Base-by-base conservation (phyloP, 352 stramenopile genomes). In the Globisporangium recalcitrans region DNA sequence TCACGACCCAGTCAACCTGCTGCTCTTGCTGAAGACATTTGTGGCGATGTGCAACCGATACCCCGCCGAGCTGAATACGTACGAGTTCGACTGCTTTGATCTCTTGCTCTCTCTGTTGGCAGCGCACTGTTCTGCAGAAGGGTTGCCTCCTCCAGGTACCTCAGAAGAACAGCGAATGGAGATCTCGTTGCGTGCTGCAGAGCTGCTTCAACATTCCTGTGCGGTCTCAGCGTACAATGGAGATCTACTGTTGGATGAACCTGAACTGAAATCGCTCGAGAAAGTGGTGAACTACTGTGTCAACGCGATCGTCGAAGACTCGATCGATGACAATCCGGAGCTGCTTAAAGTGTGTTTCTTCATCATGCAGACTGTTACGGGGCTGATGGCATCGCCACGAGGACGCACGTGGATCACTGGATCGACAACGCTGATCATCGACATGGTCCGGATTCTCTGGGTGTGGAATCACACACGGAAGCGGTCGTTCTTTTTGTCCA, bases 361-460 rank as follows among this genome's bases (percentile, higher is more conserved):
- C 60, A 64, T 93, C 22, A 55, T 94, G 7, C 78, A 90, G 63
- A 94, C 85, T 6, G 76, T 92, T 32, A 87, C 85, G 5, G 76
- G 75, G 2, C 62, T 95, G 19, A 49, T 89, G 38, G 77, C 81
- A 3, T 91, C 78, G 7, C 59, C 72, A 16, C 64, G 57, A 22
- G 83, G 83, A 19, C 71, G 78, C n/a, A 62, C 74, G 26, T 94
- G 85, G 84, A 80, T 93, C 21, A 66, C 70, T 0, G 55, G 75
- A 3, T 85, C 82, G 26, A 77, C 70, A 21, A 91, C 78, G 11
- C 62, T 95, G 8, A 56, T 90, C 31, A 62, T 85, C 24, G 85
- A 95, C 52, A 82, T 92, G 71, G 74, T 78, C 51, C 82, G 74
- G 4, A 69, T 93, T 42, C 49, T 94, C 9, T 94, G 85, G 85